A percentile compares a stretch with the other conserved stretches of the same genome.
These are phyloP conservation scores for Friedmanniomyces simplex DNA, from an alignment of 495 filamentous ascomycete genomes.

Conservation along the genomic window DNA sequence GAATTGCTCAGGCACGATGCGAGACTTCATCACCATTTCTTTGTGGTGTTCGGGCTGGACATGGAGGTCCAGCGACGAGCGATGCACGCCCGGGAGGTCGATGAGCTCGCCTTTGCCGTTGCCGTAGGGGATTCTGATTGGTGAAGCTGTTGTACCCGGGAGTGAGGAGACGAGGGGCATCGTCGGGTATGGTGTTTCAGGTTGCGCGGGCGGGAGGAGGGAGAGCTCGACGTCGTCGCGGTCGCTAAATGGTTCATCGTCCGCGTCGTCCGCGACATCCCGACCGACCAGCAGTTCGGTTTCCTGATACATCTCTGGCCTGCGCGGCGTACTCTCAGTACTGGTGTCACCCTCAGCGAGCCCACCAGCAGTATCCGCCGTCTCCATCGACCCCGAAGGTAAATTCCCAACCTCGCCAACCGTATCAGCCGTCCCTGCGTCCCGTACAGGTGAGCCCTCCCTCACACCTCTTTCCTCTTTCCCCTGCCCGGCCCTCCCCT, in stretches of 20 bases:
- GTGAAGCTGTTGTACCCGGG: conserved; percentile 88
- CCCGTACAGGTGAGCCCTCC: background rate
- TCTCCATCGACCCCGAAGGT: background rate
- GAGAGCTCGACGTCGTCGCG: conserved; percentile 23
- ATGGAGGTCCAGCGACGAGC: conserved; percentile 57
- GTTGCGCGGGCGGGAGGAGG: conserved; percentile 64
- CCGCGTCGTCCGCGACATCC: background rate
- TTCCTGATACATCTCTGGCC: background rate
- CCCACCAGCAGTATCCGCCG: background rate
- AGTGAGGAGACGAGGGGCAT: conserved; percentile 78
- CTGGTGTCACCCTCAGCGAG: background rate
- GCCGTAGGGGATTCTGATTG: conserved; percentile 82
- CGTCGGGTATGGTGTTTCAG: conserved; percentile 59
- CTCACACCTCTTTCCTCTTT: background rate
- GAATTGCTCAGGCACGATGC: conserved; percentile 55
- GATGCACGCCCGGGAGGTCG: conserved; percentile 77
- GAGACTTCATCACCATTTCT: conserved; percentile 64
- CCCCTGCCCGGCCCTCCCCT: conserved; percentile 38
- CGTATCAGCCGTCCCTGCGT: background rate
- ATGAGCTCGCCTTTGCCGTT: conserved; percentile 82
- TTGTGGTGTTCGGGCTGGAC: conserved; percentile 52
- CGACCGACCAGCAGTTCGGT: background rate
- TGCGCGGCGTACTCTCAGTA: background rate
- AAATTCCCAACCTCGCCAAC: no score
- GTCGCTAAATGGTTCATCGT: conserved; percentile 7